phyloP scores from a whole-genome alignment of 2,329 filamentous ascomycete species.

The Aschersonia sp. region DNA sequence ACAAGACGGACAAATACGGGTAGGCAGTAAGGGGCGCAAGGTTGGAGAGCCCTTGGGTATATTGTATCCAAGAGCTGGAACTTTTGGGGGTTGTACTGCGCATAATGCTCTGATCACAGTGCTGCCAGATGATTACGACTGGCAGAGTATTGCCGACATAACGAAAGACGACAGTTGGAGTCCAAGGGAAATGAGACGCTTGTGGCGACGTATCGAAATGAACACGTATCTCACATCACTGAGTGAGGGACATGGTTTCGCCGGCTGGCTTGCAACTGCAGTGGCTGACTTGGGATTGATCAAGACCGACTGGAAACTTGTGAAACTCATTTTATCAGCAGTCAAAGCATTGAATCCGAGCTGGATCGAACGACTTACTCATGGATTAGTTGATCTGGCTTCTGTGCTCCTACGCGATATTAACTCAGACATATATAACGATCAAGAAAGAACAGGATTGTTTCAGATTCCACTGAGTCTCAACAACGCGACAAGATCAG shows the following conservation, averaged over 20 bases:
- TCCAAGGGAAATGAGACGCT: slow-evolving; percentile 42
- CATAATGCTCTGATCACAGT: slow-evolving; percentile 28
- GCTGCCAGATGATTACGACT: neutral
- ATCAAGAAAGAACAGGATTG: neutral
- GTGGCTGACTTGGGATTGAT: neutral
- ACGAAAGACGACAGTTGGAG: slow-evolving; percentile 47
- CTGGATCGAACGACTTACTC: neutral
- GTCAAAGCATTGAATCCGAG: neutral
- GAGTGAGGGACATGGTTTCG: slow-evolving; percentile 31
- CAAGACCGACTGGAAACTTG: neutral
- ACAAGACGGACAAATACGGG: slow-evolving; percentile 33
- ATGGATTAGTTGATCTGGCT: neutral
- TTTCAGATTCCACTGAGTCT: neutral
- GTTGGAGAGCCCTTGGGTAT: slow-evolving; percentile 15
- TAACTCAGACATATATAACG: neutral
- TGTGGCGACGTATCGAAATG: slow-evolving; percentile 41
- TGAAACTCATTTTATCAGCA: neutral
- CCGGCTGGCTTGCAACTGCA: neutral
- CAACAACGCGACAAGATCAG: neutral
- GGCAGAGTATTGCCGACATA: slow-evolving; percentile 30
- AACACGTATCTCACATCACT: slow-evolving; percentile 26
- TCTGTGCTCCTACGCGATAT: neutral
- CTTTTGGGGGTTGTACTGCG: slow-evolving; percentile 35
- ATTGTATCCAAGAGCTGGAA: slow-evolving; percentile 30
- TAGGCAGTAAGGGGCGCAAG: slow-evolving; percentile 8